Base-by-base conservation (phyloP, 2,329 filamentous ascomycete genomes). In the Neospermospora avenae region DNA sequence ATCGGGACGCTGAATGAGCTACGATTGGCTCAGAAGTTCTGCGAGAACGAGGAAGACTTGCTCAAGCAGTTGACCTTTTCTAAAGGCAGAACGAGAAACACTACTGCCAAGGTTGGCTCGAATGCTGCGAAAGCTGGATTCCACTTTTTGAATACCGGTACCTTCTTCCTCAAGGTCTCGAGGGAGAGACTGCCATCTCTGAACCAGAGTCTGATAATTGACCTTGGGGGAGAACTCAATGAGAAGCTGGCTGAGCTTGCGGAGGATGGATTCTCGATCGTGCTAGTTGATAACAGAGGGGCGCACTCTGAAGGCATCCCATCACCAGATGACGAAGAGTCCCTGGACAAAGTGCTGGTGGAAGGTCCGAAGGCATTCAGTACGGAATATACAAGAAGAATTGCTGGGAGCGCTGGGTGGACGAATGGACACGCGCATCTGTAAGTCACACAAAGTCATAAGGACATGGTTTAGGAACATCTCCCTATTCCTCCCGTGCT, bases 371-470 rank as follows among this genome's bases (percentile, higher is more conserved):
- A 37, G 5, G 54, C 54, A 11, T 56, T 56, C n/a, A 41, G n/a
- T 22, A 46, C 42, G 2, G 14, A n/a, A 0, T 56, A 42, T 16
- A 56, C 42, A 2, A 45, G 13, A 22, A 25, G 6, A 1, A 31
- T 56, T 25, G 54, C 54, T 2, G 54, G 41, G 8, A 18, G 14
- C 10, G 45, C 41, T 25, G 54, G 54, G 4, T 56, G 41, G 41
- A 35, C 54, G 3, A 56, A 56, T 48, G 54, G 54, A 5, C 41
- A 34, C 8, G 54, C 54, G 11, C 54, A 56, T 34, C 45, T 56
- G 54, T 54, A 28, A 49, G 45, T 34, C 18, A 31, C 28, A 5
- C 5, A 6, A 31, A 31, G 5, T 31, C 5, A 6, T 10, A 10
- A 31, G 28, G 6, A 31, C 28, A 31, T n/a, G n/a, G n/a, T 31